Conservation (phyloP, 2,329 filamentous ascomycete species). For the Hypoxylon sp. region DNA sequence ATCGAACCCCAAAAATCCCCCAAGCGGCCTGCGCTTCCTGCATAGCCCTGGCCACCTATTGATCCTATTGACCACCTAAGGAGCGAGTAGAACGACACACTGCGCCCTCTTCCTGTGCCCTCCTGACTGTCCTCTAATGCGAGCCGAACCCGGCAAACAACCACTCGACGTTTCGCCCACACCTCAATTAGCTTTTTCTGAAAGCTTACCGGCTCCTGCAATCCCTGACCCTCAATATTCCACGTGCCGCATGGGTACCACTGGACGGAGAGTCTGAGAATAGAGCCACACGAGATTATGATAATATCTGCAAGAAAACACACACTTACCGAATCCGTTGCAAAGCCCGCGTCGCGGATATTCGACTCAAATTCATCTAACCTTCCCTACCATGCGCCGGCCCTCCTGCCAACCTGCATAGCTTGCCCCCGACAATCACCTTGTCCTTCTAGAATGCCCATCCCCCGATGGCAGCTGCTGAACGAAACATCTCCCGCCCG, state of each 20-base stretch:
- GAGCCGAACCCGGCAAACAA: conserved; percentile 43
- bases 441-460: conserved; percentile 46
- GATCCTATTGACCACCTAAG: conserved; percentile 21
- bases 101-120: conserved; percentile 40
- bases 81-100: conserved; percentile 39
- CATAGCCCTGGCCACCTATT: conserved; percentile 32
- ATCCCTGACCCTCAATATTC: conserved; percentile 43
- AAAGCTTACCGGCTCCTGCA: conserved; percentile 44
- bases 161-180: conserved; percentile 42
- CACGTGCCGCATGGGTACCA: conserved; percentile 45
- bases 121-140: conserved; percentile 45
- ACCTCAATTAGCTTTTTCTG: conserved; percentile 40
- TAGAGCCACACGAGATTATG: conserved; percentile 42
- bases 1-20: conserved; percentile 13
- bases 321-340: conserved; percentile 28
- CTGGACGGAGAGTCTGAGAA: conserved; percentile 32
- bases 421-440: conserved; percentile 37
- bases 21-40: conserved; percentile 32
- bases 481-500: conserved; percentile 40
- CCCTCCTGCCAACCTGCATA: conserved; percentile 43
- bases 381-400: conserved; percentile 48
- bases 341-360: conserved; percentile 25
- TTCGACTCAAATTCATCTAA: conserved; percentile 27
- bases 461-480: conserved; percentile 48
- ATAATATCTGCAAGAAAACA: conserved; percentile 41